Evolutionary conservation across 2,329 filamentous ascomycete genomes (phyloP).

Genomic region (Penicillium sclerotigenum): DNA sequence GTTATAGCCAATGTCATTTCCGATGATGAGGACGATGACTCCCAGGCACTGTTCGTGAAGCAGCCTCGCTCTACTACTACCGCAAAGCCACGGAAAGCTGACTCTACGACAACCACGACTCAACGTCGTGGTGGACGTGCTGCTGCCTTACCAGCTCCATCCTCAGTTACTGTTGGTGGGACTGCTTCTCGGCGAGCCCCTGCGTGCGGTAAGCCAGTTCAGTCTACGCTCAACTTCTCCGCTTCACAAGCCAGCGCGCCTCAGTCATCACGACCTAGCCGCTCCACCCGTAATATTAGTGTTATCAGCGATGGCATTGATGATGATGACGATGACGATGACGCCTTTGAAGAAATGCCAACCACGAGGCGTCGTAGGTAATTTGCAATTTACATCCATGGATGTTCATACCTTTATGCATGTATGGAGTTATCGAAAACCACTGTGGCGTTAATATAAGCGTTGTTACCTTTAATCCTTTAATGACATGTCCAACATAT

Average conservation of each 20-base stretch:
- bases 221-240: conserved; percentile 44
- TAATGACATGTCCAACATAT: neutral
- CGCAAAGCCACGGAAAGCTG: conserved; percentile 25
- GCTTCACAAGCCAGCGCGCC: conserved; percentile 37
- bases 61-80: conserved; percentile 30
- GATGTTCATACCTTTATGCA: neutral
- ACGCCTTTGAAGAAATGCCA: conserved; percentile 46
- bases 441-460: neutral
- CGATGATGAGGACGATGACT: conserved; percentile 35
- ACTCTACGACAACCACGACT: conserved; percentile 17
- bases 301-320: conserved; percentile 42
- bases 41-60: conserved; percentile 43
- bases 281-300: conserved; percentile 35
- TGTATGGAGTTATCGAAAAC: conserved; percentile 1
- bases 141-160: conserved; percentile 33
- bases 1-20: conserved; percentile 28
- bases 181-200: conserved; percentile 27
- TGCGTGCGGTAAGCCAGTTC: conserved; percentile 31
- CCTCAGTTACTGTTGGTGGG: conserved; percentile 31
- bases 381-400: neutral
- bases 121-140: conserved; percentile 26
- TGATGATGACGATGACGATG: conserved; percentile 40
- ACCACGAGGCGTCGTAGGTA: conserved; percentile 27
- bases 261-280: conserved; percentile 28
- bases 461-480: neutral